Conservation (phyloP, 495 filamentous ascomycete species). For the Penicillium parvum region DNA sequence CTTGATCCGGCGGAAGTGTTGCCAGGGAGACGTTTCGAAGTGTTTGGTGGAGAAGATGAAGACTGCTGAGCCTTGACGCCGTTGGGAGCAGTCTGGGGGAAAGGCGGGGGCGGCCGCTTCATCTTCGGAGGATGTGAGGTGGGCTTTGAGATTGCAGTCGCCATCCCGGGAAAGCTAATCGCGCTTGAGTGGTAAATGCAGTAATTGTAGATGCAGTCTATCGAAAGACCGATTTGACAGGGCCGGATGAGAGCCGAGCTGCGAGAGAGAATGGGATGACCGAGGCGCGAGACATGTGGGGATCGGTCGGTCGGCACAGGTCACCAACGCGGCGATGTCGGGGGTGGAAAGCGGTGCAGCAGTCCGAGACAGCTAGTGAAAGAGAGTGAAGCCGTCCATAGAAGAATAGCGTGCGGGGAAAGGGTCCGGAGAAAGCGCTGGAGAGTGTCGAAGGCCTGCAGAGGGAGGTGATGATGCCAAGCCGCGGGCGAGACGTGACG, state of each 20-base stretch:
- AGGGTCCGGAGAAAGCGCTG: slow-evolving; percentile 18
- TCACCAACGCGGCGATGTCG: slow-evolving; percentile 30
- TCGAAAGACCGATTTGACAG: slow-evolving; percentile 23
- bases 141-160: slow-evolving; percentile 52
- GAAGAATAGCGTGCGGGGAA: slow-evolving; percentile 22
- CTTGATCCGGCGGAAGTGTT: slow-evolving; percentile 35
- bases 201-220: slow-evolving; percentile 24
- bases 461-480: slow-evolving; percentile 42
- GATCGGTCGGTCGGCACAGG: slow-evolving; percentile 39
- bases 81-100: slow-evolving; percentile 59
- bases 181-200: slow-evolving; percentile 18
- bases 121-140: slow-evolving; percentile 60
- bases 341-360: slow-evolving; percentile 19
- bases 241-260: slow-evolving; percentile 30
- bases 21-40: slow-evolving; percentile 57
- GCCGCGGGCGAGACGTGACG: slow-evolving; percentile 34
- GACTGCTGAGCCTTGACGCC: slow-evolving; percentile 58
- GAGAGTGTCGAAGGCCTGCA: slow-evolving; percentile 24
- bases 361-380: slow-evolving; percentile 19
- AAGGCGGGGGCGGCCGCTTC: slow-evolving; percentile 68
- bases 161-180: slow-evolving; percentile 35
- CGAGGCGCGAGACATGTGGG: slow-evolving; percentile 51
- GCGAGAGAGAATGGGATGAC: slow-evolving; percentile 41
- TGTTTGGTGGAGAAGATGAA: slow-evolving; percentile 62
- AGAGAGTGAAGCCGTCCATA: slow-evolving; percentile 27